Base-by-base conservation (phyloP, 2,329 filamentous ascomycete species). In the Juglanconis juglandina region DNA sequence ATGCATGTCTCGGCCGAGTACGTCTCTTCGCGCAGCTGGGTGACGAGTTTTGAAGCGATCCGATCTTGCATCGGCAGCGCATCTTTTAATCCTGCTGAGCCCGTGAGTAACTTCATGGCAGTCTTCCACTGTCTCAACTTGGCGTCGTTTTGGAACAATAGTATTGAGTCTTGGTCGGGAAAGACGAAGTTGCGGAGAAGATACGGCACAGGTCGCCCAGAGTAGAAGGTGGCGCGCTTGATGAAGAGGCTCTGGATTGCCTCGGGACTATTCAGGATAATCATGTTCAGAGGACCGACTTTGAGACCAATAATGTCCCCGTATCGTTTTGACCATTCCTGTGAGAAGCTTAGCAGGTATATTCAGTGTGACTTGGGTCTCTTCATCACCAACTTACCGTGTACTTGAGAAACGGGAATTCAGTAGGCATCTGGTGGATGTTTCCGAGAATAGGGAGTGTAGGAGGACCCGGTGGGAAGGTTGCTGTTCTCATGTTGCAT, bases 311-410 rank as follows among this genome's bases (percentile, higher is more conserved):
- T 17, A 4, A 58, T 53, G 8, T 53, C 48, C 1, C 56, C 56
- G 5, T 53, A 58, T 39, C 53, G 48, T 34, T 58, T 58, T 30
- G 56, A 47, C 56, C 56, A 58, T 58, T 58, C 56, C 56, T 58
- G 39, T 6, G 9, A 53, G 24, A 14, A 5, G 33, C 1, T 37
- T 9, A 37, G 11, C 11, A 14, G 2, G 13, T n/a, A 13, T 35
- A 13, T 30, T 5, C 7, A 24, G 11, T 13, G 13, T 2, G 13
- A 10, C 14, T 9, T 3, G 7, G 33, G 8, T 5, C 1, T 3
- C 4, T n/a, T 6, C 4, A 5, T 30, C 13, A 9, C 48, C 24
- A 7, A 17, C 54, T 49, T 32, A 56, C 56, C 14, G 48, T 33
- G 4, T 52, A 58, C 13, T 58, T 58, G 13, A 58, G 32, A 30